A percentile compares a stretch with the other conserved stretches of the same genome.
Evolutionary conservation across 2,329 filamentous ascomycete species (phyloP).

Genomic region (Rhexocercosporidium sp.): DNA sequence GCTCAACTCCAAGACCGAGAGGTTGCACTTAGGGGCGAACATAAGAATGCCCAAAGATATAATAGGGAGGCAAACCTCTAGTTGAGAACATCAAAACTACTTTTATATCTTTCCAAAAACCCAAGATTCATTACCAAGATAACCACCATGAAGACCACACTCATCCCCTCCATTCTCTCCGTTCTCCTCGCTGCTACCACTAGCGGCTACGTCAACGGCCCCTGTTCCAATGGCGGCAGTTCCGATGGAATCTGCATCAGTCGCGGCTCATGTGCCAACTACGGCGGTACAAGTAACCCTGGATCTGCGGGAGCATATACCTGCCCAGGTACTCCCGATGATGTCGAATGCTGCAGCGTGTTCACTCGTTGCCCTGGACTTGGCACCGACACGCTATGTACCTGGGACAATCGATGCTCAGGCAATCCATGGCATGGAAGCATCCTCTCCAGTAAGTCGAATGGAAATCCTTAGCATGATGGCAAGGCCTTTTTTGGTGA

Average conservation of each 20-base stretch:
- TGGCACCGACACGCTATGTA: background rate
- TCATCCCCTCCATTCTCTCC: background rate
- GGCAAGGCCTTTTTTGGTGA: too few relatives aligned
- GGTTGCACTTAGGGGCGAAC: background rate
- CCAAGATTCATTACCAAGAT: too few relatives aligned
- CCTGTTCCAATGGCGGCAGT: slow-evolving; percentile 1
- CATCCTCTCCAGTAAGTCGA: background rate
- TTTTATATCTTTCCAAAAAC: too few relatives aligned
- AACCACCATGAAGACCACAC: background rate
- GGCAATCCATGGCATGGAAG: background rate
- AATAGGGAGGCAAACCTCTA: background rate
- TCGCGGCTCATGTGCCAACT: background rate
- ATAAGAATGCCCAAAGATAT: background rate
- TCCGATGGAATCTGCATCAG: background rate
- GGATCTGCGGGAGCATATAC: background rate
- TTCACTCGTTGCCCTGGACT: background rate
- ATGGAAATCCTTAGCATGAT: too few relatives aligned
- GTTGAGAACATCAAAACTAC: too few relatives aligned
- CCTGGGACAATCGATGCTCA: background rate
- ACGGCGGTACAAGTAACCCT: background rate
- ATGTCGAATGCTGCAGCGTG: background rate
- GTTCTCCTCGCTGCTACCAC: background rate
- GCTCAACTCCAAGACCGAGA: background rate
- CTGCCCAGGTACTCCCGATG: background rate
- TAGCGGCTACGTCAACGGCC: background rate